Evolutionary conservation across 1,139 yeast species (phyloP), one percentile per base, ranked within the genome.

Genomic region (Protomyces inouyei): DNA sequence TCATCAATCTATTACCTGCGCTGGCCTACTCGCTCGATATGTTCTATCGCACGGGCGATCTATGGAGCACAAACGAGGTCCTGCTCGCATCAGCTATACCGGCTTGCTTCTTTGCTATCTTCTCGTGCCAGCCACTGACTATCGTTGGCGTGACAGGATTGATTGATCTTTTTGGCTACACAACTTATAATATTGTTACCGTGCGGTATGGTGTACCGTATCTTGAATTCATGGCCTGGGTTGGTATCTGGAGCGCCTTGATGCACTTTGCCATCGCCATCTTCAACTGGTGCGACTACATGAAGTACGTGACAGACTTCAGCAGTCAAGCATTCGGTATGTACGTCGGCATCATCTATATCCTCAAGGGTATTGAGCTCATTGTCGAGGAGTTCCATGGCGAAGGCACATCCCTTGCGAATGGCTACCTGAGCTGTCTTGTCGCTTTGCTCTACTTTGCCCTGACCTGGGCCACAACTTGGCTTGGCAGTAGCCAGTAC

Each of bases 131-230:
- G 70, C 98, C 98, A 0, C 76, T 93, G 45, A 89, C 96, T 72
- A 88, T 93, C 40, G 98, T 93, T n/a, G 98, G 98, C 2, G 98
- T 93, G 3, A 93, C 98, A 0, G 96, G 63, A 1, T 98, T 98
- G 0, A 86, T 93, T 14, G 79, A 96, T 1, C 91, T 93, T 66
- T 92, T 93, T 79, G 88, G 90, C 73, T 90, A 90, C 71, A 92
- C 98, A 0, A 93, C 93, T 0, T 93, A 88, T 73, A 90, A 89
- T 67, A 82, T 93, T 55, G 83, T 93, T 38, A 79, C 78, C 52
- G 86, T 88, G 0, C 71, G 74, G 51, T 54, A 63, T 32, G 86
- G 85, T 3, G 84, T 85, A 0, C 87, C 88, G 0, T 93, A 83
- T 73, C 89, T 93, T 75, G 91, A 93, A 28, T 93, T 93, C 74